Base-by-base conservation (phyloP, 352 stramenopile species). In the Phytophthora fragariaefolia region DNA sequence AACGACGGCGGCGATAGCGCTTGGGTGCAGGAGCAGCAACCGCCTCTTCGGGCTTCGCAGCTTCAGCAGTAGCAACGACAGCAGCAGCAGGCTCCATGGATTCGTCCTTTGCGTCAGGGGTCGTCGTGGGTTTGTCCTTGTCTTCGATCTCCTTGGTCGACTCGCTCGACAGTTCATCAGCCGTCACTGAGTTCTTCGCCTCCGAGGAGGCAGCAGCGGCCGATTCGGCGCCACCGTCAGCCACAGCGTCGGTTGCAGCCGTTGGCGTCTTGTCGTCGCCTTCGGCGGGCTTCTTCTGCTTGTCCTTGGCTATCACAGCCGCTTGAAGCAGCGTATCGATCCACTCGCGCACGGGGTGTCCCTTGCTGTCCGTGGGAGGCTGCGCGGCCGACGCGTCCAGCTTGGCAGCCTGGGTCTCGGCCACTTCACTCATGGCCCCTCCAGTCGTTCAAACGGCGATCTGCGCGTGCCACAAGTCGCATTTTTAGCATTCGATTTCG, bases 311-410 rank as follows among this genome's bases (percentile, higher is more conserved):
- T 55, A 93, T 91, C 13, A 84, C 85, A 3, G 83, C 85, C 12
- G 85, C 85, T 71, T 90, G 83, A 13, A 93, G 80, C 24, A 93
- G 73, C 54, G 83, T 92, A 32, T 93, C 81, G 45, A 92, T 93
- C 85, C 83, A 93, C 70, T 91, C 85, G 15, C 78, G 76, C 24
- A 89, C 78, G 22, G 83, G 83, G 18, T 77, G 63, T 1, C 58
- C 74, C 43, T 77, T 42, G 10, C 27, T 46, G 26, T 66, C 48
- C 6, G 52, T 66, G 30, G 56, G 52, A 56, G 57, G 55, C 38
- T 76, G 26, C 6, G 34, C n/a, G 22, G 23, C 27, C 20, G 62
- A 28, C 20, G 27, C 17, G 3, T 58, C 49, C n/a, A 54, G 28
- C 54, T 63, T 64, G 22, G 34, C 7, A 46, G 66, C n/a, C 22